A percentile compares a stretch with the other conserved stretches of the same genome.
Conservation (phyloP, 202 grass and related monocot species). For the Setaria viridis region DNA sequence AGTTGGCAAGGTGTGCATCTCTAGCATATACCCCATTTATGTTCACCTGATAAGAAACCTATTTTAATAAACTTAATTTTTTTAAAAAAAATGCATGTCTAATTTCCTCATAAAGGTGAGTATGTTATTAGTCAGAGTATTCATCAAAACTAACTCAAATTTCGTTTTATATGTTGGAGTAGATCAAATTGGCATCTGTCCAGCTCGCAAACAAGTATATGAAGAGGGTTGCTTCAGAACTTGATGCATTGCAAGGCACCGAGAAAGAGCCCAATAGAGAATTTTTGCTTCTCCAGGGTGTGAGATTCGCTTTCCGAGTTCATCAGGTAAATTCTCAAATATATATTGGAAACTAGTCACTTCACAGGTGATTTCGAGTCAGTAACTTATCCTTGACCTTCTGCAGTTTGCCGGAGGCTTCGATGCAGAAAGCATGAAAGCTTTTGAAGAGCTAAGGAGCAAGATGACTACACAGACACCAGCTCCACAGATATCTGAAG, state of each 20-base stretch:
- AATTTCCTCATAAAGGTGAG: background rate
- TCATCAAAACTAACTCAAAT: constrained; percentile 21
- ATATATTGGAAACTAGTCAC: background rate
- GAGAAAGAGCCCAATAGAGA: constrained; percentile 94
- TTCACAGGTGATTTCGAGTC: background rate
- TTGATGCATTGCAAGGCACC: constrained; percentile 67
- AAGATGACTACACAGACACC: constrained; percentile 69
- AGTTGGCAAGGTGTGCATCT: constrained; percentile 81
- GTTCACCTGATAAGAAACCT: background rate
- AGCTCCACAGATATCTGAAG: constrained; percentile 21
- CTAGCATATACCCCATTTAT: constrained; percentile 10
- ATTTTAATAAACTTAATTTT: background rate
- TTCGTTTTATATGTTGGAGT: constrained; percentile 33
- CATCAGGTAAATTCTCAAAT: constrained; percentile 68
- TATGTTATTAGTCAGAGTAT: background rate
- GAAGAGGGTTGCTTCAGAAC: constrained; percentile 85
- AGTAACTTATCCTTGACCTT: background rate
- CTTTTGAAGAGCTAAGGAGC: constrained; percentile 91
- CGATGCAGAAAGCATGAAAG: constrained; percentile 85
- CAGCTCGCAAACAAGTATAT: constrained; percentile 96
- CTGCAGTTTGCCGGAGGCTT: constrained; percentile 90
- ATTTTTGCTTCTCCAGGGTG: constrained; percentile 94
- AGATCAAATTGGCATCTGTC: constrained; percentile 95
- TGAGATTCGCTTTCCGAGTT: constrained; percentile 87
- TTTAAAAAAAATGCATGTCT: background rate